Evolutionary conservation across 345 rosid species (phyloP), one percentile per base, ranked within the genome.

Genomic region (Sisymbrium irio): DNA sequence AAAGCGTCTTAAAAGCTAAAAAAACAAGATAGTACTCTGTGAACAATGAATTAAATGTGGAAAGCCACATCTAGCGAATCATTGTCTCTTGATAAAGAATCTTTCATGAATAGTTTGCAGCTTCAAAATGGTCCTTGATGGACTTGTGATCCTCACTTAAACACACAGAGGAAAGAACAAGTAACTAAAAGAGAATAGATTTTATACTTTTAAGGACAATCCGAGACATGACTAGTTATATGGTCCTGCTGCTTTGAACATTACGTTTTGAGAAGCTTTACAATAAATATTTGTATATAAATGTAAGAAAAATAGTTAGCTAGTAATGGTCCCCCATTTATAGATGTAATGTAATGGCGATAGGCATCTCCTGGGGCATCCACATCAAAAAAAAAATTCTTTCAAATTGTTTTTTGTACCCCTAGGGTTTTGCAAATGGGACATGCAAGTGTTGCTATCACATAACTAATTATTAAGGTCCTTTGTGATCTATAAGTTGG

Each of bases 361-460:
- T 73, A 69, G 77, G 78, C 69, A 62, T 61, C 74, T 22, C 73
- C 76, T 32, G 79, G 78, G 72, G 83, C 80, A 81, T 84, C 73
- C 83, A 77, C 76, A 64, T 71, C 62, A 65, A 45, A n/a, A 8
- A 13, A 13, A 10, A 18, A 17, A 9, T 37, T 30, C 20, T 51
- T 64, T 71, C 67, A 57, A 77, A 47, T 71, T 77, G 75, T 69
- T 77, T 70, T 77, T 76, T 84, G 82, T 84, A 80, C 79, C 77
- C 77, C 84, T 83, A 80, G 83, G 82, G 81, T 69, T 75, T 82
- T 83, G 78, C 78, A 77, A 83, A 59, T 79, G 87, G 78, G 87
- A 73, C 88, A 89, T 82, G 91, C 83, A 89, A 86, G 80, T 82
- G 89, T 89, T 82, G 81, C 89, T 79, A 75, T 86, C 96, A 85